Percentiles rank a stretch among this genome's conserved stretches.
Conservation (phyloP, 2,329 filamentous ascomycete genomes). For the Neocatenulostroma microsporum region DNA sequence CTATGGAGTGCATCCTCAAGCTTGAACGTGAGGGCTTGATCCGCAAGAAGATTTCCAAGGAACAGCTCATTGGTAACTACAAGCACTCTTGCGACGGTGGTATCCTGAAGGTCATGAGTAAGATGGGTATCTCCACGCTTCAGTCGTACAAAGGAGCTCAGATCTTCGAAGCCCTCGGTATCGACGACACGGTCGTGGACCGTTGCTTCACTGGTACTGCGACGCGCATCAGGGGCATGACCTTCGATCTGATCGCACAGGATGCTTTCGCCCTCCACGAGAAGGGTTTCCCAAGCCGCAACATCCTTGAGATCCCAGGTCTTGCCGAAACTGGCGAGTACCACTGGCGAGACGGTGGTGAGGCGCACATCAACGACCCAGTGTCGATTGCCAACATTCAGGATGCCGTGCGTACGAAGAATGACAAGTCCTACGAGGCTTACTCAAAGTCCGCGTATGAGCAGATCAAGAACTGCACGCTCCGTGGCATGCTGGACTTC, state of each 20-base stretch:
- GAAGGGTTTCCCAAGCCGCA: conserved; percentile 76
- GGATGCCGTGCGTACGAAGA: conserved; percentile 92
- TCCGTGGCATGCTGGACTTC: conserved; percentile 90
- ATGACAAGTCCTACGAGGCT: conserved; percentile 96
- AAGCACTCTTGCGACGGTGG: conserved; percentile 94
- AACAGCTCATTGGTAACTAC: conserved; percentile 87
- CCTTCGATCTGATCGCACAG: conserved; percentile 86
- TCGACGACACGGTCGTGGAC: conserved; percentile 86
- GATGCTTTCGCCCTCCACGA: conserved; percentile 94
- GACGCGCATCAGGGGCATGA: conserved; percentile 87
- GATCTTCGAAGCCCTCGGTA: conserved; percentile 92
- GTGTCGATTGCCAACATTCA: conserved; percentile 94
- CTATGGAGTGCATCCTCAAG: conserved; percentile 95
- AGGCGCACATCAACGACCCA: conserved; percentile 91
- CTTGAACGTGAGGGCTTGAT: conserved; percentile 89
- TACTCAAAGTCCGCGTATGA: conserved; percentile 91
- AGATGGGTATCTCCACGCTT: conserved; percentile 97
- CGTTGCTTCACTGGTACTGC: conserved; percentile 92
- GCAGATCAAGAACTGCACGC: conserved; percentile 92
- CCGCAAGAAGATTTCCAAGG: conserved; percentile 75
- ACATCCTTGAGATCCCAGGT: conserved; percentile 67
- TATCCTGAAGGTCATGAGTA: conserved; percentile 98
- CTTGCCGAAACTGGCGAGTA: conserved; percentile 92
- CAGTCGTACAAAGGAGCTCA: conserved; percentile 97
- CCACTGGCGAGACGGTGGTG: conserved; percentile 95